A percentile compares a stretch with the other conserved stretches of the same genome.
Evolutionary conservation across 495 filamentous ascomycete species (phyloP).

Genomic region (Lepidopterella palustris): DNA sequence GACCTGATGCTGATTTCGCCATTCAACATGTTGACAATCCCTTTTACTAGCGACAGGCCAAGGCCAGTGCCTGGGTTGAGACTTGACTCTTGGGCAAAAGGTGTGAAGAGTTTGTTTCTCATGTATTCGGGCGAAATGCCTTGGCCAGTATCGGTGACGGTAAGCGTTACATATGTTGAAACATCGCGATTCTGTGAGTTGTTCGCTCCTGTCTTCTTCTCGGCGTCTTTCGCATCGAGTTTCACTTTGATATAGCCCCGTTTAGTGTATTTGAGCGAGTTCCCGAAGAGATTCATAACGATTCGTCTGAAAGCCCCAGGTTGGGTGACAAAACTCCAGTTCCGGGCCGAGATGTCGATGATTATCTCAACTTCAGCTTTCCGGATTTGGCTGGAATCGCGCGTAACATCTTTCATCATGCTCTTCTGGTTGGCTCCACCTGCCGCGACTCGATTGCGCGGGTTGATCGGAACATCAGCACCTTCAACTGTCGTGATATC

Average conservation of each 20-base stretch:
- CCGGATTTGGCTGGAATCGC: neutral
- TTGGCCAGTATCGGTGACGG: slow-evolving; percentile 23
- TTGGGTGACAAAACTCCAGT: slow-evolving; percentile 9
- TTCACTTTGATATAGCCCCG: slow-evolving; percentile 18
- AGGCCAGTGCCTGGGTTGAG: slow-evolving; percentile 27
- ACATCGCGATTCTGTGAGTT: neutral
- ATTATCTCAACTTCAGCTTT: slow-evolving; percentile 14
- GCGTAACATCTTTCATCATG: neutral
- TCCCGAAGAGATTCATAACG: slow-evolving; percentile 27
- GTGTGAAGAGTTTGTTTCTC: slow-evolving; percentile 14
- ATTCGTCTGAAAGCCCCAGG: slow-evolving; percentile 14
- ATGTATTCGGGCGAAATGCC: slow-evolving; percentile 27
- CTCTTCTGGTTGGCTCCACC: neutral
- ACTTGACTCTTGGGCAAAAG: slow-evolving; percentile 26
- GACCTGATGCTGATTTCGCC: slow-evolving; percentile 20
- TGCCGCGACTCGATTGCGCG: neutral
- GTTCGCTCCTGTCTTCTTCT: neutral
- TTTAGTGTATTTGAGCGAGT: slow-evolving; percentile 28
- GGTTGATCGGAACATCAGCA: neutral
- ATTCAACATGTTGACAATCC: slow-evolving; percentile 21
- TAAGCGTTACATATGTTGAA: slow-evolving; percentile 7
- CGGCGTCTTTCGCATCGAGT: slow-evolving; percentile 1
- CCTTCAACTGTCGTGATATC: slow-evolving; percentile 3
- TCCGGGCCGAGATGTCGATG: neutral
- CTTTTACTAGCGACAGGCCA: slow-evolving; percentile 20